Evolutionary conservation across 306 rosid genomes (phyloP).

Genomic region (Quercus variabilis): DNA sequence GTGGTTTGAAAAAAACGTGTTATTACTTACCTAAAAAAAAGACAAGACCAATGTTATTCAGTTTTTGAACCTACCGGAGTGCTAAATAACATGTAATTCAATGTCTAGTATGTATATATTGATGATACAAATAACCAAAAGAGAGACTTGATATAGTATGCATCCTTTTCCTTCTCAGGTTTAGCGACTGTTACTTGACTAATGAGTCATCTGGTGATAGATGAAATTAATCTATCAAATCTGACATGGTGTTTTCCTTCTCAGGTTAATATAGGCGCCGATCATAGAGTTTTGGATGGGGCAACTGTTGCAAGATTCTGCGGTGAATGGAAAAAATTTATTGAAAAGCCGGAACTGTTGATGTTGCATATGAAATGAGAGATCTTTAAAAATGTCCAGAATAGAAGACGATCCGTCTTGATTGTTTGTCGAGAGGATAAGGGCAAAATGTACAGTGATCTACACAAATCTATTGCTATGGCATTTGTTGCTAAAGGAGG

Average conservation of each 20-base stretch:
- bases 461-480: neutral
- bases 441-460: neutral
- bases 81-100: neutral
- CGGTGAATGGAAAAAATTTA: constrained; percentile 73
- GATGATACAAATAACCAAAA: neutral
- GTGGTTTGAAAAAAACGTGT: neutral
- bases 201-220: neutral
- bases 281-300: constrained; percentile 96
- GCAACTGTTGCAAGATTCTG: constrained; percentile 94
- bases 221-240: neutral
- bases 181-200: neutral
- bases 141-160: neutral
- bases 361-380: constrained; percentile 63
- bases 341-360: constrained; percentile 78
- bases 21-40: too few relatives aligned
- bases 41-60: neutral
- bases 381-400: neutral
- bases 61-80: neutral
- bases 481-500: neutral
- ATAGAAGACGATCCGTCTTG: neutral
- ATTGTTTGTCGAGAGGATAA: neutral
- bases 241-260: constrained; percentile 6
- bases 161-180: neutral
- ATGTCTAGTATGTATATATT: neutral
- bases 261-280: constrained; percentile 91